Conservation (phyloP, 768 basidiomycete species). For the Leucocoprinus birnbaumii region DNA sequence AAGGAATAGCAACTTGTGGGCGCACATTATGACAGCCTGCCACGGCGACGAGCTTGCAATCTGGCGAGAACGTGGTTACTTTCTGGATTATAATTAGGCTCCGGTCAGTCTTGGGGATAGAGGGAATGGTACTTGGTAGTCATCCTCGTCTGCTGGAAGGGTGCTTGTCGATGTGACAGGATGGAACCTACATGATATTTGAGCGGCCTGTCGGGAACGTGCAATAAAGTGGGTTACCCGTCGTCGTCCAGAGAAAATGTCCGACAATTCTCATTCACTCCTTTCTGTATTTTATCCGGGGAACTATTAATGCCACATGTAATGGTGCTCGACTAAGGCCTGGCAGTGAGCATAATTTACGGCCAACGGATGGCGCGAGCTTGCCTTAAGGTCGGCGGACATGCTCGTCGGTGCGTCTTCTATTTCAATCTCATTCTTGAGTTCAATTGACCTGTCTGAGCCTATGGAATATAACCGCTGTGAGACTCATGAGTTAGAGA, state of each 20-base stretch:
- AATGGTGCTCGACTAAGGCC: slow-evolving; percentile 45
- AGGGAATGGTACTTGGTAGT: slow-evolving; percentile 74
- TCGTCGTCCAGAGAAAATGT: slow-evolving; percentile 56
- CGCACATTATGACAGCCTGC: slow-evolving; percentile 73
- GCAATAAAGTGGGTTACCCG: too few relatives aligned
- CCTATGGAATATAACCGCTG: slow-evolving; percentile 71
- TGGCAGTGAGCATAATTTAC: background rate
- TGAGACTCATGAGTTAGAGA: background rate
- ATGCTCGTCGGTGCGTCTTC: slow-evolving; percentile 99
- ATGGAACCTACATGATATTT: background rate
- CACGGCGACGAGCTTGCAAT: slow-evolving; percentile 60
- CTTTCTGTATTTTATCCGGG: slow-evolving; percentile 52
- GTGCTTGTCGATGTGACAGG: slow-evolving; percentile 43
- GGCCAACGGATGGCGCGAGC: slow-evolving; percentile 12
- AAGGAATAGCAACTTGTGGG: slow-evolving; percentile 4
- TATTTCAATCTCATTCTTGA: slow-evolving; percentile 70
- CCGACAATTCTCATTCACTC: slow-evolving; percentile 85
- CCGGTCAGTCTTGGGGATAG: background rate
- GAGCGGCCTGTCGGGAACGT: background rate
- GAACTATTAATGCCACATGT: slow-evolving; percentile 89
- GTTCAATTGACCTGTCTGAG: slow-evolving; percentile 47
- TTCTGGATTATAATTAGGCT: slow-evolving; percentile 49
- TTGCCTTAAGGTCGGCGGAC: slow-evolving; percentile 62
- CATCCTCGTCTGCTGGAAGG: slow-evolving; percentile 61
- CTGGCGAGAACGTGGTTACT: slow-evolving; percentile 80